These are phyloP conservation scores for Nelumbo lutea DNA, from an alignment of 164 flowering plant genomes.

Conservation along the genomic window DNA sequence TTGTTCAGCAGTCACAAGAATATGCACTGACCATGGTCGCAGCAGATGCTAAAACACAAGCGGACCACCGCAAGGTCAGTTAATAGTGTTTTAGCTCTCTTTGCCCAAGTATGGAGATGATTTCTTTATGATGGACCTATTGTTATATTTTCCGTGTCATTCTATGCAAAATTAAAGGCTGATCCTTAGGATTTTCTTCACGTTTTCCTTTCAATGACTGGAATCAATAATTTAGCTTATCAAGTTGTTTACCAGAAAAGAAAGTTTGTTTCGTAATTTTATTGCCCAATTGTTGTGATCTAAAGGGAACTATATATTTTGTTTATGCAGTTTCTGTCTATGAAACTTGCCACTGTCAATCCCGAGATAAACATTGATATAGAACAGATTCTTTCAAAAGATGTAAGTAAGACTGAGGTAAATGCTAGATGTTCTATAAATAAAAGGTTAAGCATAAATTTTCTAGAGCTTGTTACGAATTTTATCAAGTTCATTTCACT, in stretches of 20 bases:
- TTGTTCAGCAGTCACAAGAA: not conserved
- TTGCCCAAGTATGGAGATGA: not conserved
- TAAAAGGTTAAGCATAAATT: not conserved
- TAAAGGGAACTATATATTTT: not conserved
- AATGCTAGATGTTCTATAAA: not conserved
- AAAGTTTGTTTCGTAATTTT: not conserved
- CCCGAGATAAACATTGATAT: constrained; percentile 74
- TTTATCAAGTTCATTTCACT: constrained; percentile 4
- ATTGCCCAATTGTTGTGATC: not conserved
- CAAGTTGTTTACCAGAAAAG: not conserved
- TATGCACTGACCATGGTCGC: not conserved
- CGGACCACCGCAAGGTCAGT: too few species aligned
- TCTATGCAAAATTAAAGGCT: not conserved
- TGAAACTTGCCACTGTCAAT: constrained; percentile 93
- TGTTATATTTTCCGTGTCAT: not conserved
- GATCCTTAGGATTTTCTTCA: not conserved
- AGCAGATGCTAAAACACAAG: too few species aligned
- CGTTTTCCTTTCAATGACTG: not conserved
- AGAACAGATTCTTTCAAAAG: constrained; percentile 69
- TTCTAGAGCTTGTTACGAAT: not conserved
- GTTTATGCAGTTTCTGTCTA: constrained; percentile 71
- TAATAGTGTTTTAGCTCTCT: too few species aligned
- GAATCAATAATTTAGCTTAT: not conserved
- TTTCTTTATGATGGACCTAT: not conserved
- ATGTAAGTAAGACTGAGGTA: constrained; percentile 37